Conservation (phyloP, 257 asterid genomes). For the Petrea volubilis region DNA sequence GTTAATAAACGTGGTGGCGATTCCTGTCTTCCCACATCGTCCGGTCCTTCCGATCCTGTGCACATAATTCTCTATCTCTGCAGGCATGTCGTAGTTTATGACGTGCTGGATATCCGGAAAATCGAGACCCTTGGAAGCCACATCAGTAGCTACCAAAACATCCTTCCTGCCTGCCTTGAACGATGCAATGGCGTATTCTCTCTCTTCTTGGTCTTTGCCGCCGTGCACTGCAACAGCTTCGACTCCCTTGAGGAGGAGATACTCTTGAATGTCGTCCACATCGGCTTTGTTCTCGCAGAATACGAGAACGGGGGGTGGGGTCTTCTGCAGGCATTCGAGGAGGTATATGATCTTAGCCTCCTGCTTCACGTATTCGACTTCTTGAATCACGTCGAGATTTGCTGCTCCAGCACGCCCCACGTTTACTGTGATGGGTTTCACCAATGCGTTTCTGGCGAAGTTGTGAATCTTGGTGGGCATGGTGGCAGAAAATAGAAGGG, state of each 20-base stretch:
- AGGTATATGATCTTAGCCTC: constrained; percentile 89
- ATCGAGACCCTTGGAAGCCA: constrained; percentile 87
- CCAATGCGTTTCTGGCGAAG: constrained; percentile 79
- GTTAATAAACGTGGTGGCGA: constrained; percentile 79
- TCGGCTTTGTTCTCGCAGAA: constrained; percentile 87
- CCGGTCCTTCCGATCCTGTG: constrained; percentile 86
- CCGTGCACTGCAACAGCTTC: constrained; percentile 84
- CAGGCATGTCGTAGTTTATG: constrained; percentile 88
- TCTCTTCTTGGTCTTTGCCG: constrained; percentile 88
- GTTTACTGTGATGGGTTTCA: constrained; percentile 75
- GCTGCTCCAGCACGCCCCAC: constrained; percentile 96
- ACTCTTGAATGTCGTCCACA: constrained; percentile 86
- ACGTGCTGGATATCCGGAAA: constrained; percentile 87
- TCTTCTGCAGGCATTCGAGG: constrained; percentile 81
- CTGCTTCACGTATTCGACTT: constrained; percentile 83
- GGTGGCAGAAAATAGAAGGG: constrained; percentile 89
- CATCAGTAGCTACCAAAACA: constrained; percentile 83
- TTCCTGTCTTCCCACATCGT: constrained; percentile 85
- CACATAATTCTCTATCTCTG: constrained; percentile 82
- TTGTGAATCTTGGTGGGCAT: constrained; percentile 89
- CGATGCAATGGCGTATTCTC: constrained; percentile 77
- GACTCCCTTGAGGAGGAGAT: constrained; percentile 75
- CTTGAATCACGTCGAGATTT: constrained; percentile 81
- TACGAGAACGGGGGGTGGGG: constrained; percentile 72
- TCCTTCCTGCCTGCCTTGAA: constrained; percentile 83